A percentile compares a stretch with the other conserved stretches of the same genome.
phyloP scores from a whole-genome alignment of 2,329 filamentous ascomycete species.

The Xylariaceae sp. region DNA sequence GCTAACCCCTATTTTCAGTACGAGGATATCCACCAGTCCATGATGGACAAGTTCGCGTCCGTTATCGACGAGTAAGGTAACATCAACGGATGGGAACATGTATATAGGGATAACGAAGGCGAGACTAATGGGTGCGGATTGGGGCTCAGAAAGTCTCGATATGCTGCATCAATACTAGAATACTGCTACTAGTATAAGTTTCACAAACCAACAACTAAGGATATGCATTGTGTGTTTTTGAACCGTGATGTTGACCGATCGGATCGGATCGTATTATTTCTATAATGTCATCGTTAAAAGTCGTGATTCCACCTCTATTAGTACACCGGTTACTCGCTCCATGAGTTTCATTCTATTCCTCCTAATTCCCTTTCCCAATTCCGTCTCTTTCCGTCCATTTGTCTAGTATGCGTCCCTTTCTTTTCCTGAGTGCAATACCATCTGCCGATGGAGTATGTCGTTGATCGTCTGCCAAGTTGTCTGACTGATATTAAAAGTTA shows the following conservation, averaged over 20 bases:
- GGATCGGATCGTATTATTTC: not conserved
- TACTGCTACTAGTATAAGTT: not conserved
- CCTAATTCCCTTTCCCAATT: no score
- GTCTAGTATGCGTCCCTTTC: no score
- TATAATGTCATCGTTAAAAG: not conserved
- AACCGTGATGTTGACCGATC: not conserved
- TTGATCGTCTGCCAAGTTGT: no score
- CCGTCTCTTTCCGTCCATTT: no score
- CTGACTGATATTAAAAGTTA: no score
- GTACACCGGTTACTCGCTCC: no score
- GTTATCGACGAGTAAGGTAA: conserved; percentile 80
- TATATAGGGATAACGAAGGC: conserved; percentile 9
- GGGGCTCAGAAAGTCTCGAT: conserved; percentile 2
- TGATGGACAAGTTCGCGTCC: conserved; percentile 96
- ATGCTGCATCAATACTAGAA: conserved; percentile 5
- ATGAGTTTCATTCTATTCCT: no score
- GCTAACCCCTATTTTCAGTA: conserved; percentile 53
- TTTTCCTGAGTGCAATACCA: no score
- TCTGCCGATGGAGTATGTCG: no score
- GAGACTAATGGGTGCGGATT: conserved; percentile 1
- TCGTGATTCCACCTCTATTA: no score
- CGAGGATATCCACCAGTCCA: conserved; percentile 81
- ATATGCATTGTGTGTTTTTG: not conserved
- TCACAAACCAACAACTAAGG: no score
- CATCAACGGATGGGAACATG: not conserved